Evolutionary conservation across 306 rosid species (phyloP).

Genomic region (Pueraria montana): DNA sequence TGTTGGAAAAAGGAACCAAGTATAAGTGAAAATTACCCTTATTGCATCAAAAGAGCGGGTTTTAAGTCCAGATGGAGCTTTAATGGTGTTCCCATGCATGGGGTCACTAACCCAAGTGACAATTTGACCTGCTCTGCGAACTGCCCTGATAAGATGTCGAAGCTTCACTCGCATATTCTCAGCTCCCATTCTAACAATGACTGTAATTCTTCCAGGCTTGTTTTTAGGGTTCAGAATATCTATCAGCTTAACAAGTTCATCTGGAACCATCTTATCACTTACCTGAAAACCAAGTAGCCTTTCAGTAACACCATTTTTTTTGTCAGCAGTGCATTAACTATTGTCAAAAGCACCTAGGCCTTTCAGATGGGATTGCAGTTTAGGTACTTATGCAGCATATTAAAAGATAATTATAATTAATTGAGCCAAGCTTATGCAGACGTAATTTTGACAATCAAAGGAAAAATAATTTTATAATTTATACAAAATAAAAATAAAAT

Average conservation of each 20-base stretch:
- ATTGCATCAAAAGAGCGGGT: conserved; percentile 66
- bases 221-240: conserved; percentile 64
- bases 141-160: conserved; percentile 65
- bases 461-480: background rate
- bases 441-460: conserved; percentile 9
- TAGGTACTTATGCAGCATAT: background rate
- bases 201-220: conserved; percentile 68
- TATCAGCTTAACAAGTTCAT: conserved; percentile 60
- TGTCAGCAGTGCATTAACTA: conserved; percentile 1
- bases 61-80: conserved; percentile 70
- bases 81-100: conserved; percentile 69
- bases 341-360: conserved; percentile 11
- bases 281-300: conserved; percentile 54
- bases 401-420: conserved; percentile 1
- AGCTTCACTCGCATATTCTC: conserved; percentile 71
- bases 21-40: conserved; percentile 53
- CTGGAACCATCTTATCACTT: conserved; percentile 68
- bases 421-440: conserved; percentile 26
- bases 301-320: conserved; percentile 23
- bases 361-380: conserved; percentile 22
- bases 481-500: background rate
- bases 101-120: conserved; percentile 75
- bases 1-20: conserved; percentile 22
- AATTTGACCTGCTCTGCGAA: conserved; percentile 64
- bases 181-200: conserved; percentile 69